Evolutionary conservation across 805 yeast species (phyloP).

Genomic region (Starmerella scarabaei): DNA sequence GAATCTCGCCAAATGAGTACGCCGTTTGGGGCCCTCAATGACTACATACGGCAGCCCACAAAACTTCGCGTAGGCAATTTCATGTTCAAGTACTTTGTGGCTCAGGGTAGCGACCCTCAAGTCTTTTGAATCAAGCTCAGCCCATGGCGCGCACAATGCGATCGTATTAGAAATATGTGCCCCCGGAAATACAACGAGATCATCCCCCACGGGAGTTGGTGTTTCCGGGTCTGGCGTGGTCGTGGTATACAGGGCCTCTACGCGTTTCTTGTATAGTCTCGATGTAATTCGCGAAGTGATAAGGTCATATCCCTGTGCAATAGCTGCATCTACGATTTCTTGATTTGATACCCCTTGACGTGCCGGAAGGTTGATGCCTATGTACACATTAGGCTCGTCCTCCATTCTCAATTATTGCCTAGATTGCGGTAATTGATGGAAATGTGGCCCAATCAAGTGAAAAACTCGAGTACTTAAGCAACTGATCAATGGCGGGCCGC

Average conservation of each 20-base stretch:
- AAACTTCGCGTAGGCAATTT: slow-evolving; percentile 44
- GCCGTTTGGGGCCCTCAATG: slow-evolving; percentile 51
- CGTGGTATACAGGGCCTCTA: slow-evolving; percentile 18
- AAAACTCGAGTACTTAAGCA: too few species aligned
- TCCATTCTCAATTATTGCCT: too few species aligned
- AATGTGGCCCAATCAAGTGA: too few species aligned
- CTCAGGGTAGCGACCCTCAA: slow-evolving; percentile 39
- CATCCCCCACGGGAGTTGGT: slow-evolving; percentile 29
- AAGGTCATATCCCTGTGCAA: slow-evolving; percentile 38
- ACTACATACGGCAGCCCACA: slow-evolving; percentile 45
- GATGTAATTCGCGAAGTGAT: slow-evolving; percentile 46
- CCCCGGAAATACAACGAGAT: slow-evolving; percentile 35
- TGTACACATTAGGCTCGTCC: slow-evolving; percentile 19
- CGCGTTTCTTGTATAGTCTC: slow-evolving; percentile 24
- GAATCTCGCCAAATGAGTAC: slow-evolving; percentile 39
- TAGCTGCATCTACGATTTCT: slow-evolving; percentile 24
- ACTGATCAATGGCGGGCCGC: too few species aligned
- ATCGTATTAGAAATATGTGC: slow-evolving; percentile 33
- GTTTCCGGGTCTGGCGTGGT: slow-evolving; percentile 4
- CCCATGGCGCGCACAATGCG: slow-evolving; percentile 54
- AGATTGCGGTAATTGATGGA: background rate
- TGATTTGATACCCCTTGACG: slow-evolving; percentile 23
- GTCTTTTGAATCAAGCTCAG: slow-evolving; percentile 50
- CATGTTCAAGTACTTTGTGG: slow-evolving; percentile 44
- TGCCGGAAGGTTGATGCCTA: slow-evolving; percentile 28